Percentiles rank a stretch among this genome's conserved stretches.
phyloP scores from a whole-genome alignment of 2,329 filamentous ascomycete genomes.

The Fusarium scirpi region DNA sequence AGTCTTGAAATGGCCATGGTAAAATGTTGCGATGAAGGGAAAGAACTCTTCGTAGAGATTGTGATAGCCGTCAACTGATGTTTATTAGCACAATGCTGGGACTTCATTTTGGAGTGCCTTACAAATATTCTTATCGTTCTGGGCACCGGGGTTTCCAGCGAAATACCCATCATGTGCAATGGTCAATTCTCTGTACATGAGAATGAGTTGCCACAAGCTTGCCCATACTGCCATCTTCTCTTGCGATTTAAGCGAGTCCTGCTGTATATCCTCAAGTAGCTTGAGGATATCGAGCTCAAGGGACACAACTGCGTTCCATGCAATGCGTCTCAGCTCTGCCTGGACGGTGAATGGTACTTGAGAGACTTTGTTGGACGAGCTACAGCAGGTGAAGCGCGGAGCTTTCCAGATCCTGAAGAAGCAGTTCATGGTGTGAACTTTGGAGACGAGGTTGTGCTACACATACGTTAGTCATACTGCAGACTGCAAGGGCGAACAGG shows the following conservation, averaged over 20 bases:
- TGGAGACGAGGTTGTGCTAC: slow-evolving; percentile 57
- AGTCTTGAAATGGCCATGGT: slow-evolving; percentile 57
- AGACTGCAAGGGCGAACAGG: not conserved
- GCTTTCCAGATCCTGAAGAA: slow-evolving; percentile 64
- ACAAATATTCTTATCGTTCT: slow-evolving; percentile 44
- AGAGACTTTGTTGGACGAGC: slow-evolving; percentile 53
- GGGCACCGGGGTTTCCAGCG: slow-evolving; percentile 38
- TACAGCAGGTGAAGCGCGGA: slow-evolving; percentile 56
- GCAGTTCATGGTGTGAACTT: slow-evolving; percentile 61
- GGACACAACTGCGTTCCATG: slow-evolving; percentile 52
- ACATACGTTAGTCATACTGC: slow-evolving; percentile 33
- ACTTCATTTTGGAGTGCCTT: slow-evolving; percentile 15
- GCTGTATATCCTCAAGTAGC: slow-evolving; percentile 56
- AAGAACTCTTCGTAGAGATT: slow-evolving; percentile 52
- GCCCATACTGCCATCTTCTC: slow-evolving; percentile 61
- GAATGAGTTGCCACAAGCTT: slow-evolving; percentile 62
- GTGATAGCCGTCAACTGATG: slow-evolving; percentile 41
- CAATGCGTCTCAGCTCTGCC: slow-evolving; percentile 56
- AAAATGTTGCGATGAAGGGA: slow-evolving; percentile 55
- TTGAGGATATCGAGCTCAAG: slow-evolving; percentile 56
- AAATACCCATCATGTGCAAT: slow-evolving; percentile 49
- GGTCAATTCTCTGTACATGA: slow-evolving; percentile 61
- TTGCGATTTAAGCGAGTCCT: slow-evolving; percentile 53
- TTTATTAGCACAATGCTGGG: slow-evolving; percentile 21
- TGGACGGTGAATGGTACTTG: slow-evolving; percentile 56